Percentiles rank a stretch among this genome's conserved stretches.
phyloP scores from a whole-genome alignment of 139 green algal species.

The Tetraselmis chui region DNA sequence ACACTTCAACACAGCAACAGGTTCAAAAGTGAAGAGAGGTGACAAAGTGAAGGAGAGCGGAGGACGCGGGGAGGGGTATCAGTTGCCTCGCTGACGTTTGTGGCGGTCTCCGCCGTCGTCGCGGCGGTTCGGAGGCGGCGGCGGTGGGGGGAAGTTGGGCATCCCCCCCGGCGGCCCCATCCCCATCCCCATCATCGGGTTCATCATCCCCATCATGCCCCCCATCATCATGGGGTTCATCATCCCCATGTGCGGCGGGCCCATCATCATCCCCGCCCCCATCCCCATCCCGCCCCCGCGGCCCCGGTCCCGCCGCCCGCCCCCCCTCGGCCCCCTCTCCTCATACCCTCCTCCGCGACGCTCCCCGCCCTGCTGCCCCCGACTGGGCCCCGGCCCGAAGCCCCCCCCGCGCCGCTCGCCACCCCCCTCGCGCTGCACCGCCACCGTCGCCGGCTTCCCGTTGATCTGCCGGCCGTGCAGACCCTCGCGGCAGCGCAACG shows the following conservation, averaged over 20 bases:
- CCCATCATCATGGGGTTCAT: neutral
- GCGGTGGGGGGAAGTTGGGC: neutral
- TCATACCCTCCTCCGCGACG: no score
- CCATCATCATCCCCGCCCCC: no score
- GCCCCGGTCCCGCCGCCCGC: neutral
- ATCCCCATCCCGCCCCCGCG: no score
- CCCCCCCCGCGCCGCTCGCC: no score
- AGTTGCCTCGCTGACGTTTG: neutral
- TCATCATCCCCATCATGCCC: neutral
- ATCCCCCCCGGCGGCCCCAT: neutral
- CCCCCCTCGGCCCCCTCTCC: neutral
- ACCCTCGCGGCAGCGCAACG: neutral
- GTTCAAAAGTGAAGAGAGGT: no score
- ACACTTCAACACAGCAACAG: no score
- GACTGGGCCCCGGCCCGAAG: no score
- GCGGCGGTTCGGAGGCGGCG: neutral
- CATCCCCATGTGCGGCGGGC: neutral
- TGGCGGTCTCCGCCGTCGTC: neutral
- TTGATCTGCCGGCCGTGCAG: conserved; percentile 1
- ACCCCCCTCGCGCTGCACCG: neutral
- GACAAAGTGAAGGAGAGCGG: no score
- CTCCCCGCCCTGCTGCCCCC: neutral
- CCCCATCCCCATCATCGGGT: neutral
- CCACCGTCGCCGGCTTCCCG: neutral
- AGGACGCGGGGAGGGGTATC: no score